phyloP scores from a whole-genome alignment of 768 basidiomycete genomes.

The Xanthoconium purpureum region DNA sequence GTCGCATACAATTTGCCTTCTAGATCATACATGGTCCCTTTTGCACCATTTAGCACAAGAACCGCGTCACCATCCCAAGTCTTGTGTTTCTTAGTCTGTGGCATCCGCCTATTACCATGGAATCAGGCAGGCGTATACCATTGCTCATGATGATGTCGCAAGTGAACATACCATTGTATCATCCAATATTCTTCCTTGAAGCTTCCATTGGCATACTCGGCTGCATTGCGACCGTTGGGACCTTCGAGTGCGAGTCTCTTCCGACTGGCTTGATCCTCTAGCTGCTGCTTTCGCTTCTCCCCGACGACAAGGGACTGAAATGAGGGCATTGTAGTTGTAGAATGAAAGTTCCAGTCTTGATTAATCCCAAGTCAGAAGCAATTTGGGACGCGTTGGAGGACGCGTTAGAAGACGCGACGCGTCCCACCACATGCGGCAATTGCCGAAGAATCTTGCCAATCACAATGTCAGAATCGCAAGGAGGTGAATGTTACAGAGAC shows the following conservation, averaged over 20 bases:
- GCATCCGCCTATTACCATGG: constrained; percentile 49
- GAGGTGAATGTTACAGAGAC: too few relatives aligned
- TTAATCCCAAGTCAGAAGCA: too few relatives aligned
- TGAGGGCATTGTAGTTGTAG: constrained; percentile 19
- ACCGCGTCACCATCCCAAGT: constrained; percentile 86
- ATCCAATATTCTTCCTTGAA: constrained; percentile 58
- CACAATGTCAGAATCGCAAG: too few relatives aligned
- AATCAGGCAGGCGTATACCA: background rate
- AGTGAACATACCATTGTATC: constrained; percentile 62
- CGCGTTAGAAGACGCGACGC: constrained; percentile 7
- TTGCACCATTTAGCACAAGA: constrained; percentile 47
- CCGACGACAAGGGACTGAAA: constrained; percentile 17
- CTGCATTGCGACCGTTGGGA: constrained; percentile 3
- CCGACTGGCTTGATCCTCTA: constrained; percentile 23
- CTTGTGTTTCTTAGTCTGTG: constrained; percentile 79
- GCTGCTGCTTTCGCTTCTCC: constrained; percentile 30
- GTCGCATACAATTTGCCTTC: constrained; percentile 63
- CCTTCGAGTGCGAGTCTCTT: constrained; percentile 30
- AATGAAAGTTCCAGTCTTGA: background rate
- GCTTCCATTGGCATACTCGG: constrained; percentile 11
- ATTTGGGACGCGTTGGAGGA: too few relatives aligned
- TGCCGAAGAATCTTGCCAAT: constrained; percentile 1
- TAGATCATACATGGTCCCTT: constrained; percentile 53
- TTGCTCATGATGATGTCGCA: background rate
- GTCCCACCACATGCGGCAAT: constrained; percentile 13